Evolutionary conservation across 371 early-diverging fungal species (phyloP), one percentile per base, ranked within the genome.

Genomic region (Gilbertella persicaria): DNA sequence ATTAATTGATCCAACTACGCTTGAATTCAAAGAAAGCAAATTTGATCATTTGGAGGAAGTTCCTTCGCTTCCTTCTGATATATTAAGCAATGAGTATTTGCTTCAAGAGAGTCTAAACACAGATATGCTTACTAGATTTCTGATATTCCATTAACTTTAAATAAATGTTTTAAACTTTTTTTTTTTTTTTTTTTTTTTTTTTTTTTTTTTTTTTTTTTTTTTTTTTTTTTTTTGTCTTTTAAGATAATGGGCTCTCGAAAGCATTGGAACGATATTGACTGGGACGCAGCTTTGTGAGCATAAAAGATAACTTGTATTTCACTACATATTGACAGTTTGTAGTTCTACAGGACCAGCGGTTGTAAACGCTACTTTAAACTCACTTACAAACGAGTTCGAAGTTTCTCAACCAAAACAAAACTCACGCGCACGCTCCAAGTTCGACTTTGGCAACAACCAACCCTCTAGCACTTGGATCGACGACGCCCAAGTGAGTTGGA

Each of bases 311-410:
- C 21, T 30, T 21, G 3, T 19, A 25, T 30, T 14, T 45, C 7
- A 12, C 3, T 41, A 23, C 19, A 29, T 12, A 10, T 12, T n/a
- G 7, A 35, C 6, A 17, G 4, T 23, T 2, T 38, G 17, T 49
- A 58, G 59, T 23, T 29, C 25, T 28, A 37, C 25, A 12, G 39
- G 39, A 1, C 29, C 64, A 19, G 20, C 51, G 30, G 55, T 55
- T 24, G 53, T 64, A 7, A 54, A 54, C 28, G 64, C 60, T 0
- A 64, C 51, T 3, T 36, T 64, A 2, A 55, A 64, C 12, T 20
- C 45, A 7, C 10, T 50, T 1, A 59, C 64, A 21, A 54, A 64
- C 23, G 55, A 64, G 25, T 59, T 59, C 26, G 55, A 64, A 20
- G 36, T 64, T 3, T 19, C 47, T 29, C 33, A 45, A 28, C 37